These are phyloP conservation scores for Colletotrichum spaethianum DNA, from an alignment of 2,329 filamentous ascomycete species.

Conservation along the genomic window DNA sequence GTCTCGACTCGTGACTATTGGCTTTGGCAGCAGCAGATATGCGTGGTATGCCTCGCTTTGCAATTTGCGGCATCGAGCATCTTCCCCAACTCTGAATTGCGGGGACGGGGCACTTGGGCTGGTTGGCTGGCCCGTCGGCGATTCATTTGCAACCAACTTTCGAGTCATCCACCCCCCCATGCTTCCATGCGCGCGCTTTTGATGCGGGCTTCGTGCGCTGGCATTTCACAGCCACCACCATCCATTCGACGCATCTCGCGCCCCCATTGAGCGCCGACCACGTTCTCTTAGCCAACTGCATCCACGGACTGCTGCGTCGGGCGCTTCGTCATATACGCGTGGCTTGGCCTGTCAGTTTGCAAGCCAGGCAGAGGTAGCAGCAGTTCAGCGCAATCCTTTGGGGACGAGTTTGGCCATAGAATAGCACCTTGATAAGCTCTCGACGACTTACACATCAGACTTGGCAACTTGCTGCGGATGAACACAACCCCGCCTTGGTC, in stretches of 20 bases:
- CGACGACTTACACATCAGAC: not conserved
- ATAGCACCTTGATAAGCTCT: not conserved
- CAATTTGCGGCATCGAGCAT: not conserved
- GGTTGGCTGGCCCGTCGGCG: conserved; percentile 2
- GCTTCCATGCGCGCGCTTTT: conserved; percentile 24
- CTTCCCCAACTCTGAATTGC: conserved; percentile 33
- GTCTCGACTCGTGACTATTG: not conserved
- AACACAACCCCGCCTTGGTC: not conserved
- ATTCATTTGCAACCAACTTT: conserved; percentile 28
- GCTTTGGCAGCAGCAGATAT: not conserved
- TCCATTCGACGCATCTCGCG: conserved; percentile 8
- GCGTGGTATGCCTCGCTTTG: not conserved
- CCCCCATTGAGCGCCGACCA: conserved; percentile 23
- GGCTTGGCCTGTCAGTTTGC: not conserved
- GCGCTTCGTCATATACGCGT: conserved; percentile 21
- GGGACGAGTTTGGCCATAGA: not conserved
- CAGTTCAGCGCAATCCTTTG: not conserved
- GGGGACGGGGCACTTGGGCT: conserved; percentile 15
- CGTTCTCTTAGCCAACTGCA: not conserved
- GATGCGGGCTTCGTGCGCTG: conserved; percentile 27
- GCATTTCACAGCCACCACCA: conserved; percentile 37
- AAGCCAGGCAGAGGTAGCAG: not conserved
- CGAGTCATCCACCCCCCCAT: conserved; percentile 33
- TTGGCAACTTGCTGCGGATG: not conserved
- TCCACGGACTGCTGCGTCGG: not conserved